These are phyloP conservation scores for Pleurotus tuber-regium DNA, from an alignment of 768 basidiomycete species.

Conservation along the genomic window DNA sequence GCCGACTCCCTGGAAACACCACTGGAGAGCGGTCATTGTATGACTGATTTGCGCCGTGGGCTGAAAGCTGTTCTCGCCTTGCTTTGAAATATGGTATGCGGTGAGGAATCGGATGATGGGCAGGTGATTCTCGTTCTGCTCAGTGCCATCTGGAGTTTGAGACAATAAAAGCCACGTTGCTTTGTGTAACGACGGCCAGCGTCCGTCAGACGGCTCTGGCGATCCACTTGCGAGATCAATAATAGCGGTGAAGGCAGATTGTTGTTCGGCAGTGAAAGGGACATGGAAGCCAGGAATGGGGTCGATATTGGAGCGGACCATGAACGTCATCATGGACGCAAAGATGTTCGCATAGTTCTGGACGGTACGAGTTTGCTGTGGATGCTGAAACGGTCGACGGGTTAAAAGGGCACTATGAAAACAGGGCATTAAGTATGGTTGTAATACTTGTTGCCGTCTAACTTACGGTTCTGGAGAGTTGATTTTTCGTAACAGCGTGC, in stretches of 20 bases:
- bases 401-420: too few relatives aligned
- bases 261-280: background rate
- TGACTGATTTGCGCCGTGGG: background rate
- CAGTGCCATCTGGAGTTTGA: background rate
- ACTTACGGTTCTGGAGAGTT: too few relatives aligned
- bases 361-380: too few relatives aligned
- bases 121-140: background rate
- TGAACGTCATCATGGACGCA: background rate
- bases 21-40: slow-evolving; percentile 4
- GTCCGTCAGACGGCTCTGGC: background rate
- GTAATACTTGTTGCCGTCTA: too few relatives aligned
- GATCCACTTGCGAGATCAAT: background rate
- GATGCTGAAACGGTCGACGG: too few relatives aligned
- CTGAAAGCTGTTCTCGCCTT: slow-evolving; percentile 3
- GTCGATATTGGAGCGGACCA: background rate
- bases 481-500: too few relatives aligned
- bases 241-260: background rate
- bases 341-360: background rate
- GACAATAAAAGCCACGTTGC: background rate
- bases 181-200: background rate
- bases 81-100: slow-evolving; percentile 6
- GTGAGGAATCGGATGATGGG: slow-evolving; percentile 10
- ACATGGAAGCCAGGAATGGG: background rate
- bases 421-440: too few relatives aligned
- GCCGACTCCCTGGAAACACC: slow-evolving; percentile 6